Conservation (phyloP, 2,329 filamentous ascomycete species). For the Alternaria sp. region DNA sequence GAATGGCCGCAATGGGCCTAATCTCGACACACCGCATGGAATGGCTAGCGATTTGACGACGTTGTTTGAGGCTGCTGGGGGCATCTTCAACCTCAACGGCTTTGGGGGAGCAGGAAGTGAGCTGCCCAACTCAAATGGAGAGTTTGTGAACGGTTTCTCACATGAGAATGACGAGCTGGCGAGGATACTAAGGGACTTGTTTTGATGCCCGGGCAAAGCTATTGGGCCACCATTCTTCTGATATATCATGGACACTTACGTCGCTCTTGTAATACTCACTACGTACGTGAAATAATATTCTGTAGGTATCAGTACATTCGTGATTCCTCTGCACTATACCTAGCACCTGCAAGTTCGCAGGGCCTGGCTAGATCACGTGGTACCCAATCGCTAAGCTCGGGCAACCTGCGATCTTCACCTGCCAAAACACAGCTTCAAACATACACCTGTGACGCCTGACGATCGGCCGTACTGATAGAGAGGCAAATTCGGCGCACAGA, state of each 20-base stretch:
- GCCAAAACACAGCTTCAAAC: slow-evolving; percentile 16
- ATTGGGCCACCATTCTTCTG: background rate
- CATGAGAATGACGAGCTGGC: slow-evolving; percentile 67
- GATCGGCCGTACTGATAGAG: slow-evolving; percentile 3
- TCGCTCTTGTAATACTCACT: background rate
- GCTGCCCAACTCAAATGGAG: slow-evolving; percentile 48
- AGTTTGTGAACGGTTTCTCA: slow-evolving; percentile 55
- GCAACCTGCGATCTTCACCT: slow-evolving; percentile 21
- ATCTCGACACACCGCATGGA: slow-evolving; percentile 61
- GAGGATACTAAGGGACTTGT: slow-evolving; percentile 65
- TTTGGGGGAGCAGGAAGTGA: slow-evolving; percentile 41
- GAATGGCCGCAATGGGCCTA: slow-evolving; percentile 42
- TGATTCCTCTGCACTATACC: background rate
- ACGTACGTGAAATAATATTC: background rate
- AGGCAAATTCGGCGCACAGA: background rate
- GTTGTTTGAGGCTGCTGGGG: slow-evolving; percentile 68
- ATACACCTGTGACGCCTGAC: slow-evolving; percentile 4
- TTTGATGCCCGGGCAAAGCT: slow-evolving; percentile 46
- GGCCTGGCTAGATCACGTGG: slow-evolving; percentile 20
- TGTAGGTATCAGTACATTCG: background rate
- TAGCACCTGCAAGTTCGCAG: background rate
- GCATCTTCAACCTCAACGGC: slow-evolving; percentile 42
- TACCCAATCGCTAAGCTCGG: slow-evolving; percentile 22
- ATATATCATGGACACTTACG: background rate
- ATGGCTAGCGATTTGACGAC: slow-evolving; percentile 69